Evolutionary conservation across 2,329 filamentous ascomycete species (phyloP), one percentile per base, ranked within the genome.

Genomic region (Botrytis elliptica): DNA sequence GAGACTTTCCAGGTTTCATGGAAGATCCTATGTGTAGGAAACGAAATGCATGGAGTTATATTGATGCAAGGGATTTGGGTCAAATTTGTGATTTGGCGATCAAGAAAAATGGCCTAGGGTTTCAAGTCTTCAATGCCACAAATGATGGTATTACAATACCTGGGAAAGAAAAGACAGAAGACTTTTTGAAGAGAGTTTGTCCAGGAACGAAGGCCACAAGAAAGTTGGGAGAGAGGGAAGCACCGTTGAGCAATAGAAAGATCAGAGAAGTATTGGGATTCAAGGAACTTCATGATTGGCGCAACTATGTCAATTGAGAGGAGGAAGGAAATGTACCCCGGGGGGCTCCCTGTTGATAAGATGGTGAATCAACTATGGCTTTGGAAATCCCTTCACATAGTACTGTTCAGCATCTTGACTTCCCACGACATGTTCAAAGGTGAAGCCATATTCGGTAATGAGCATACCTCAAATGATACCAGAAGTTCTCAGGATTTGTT

Each of bases 361-460:
- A 14, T n/a, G 10, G n/a, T 5, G 5, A 52, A 12, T 4, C 25
- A 52, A 52, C 25, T 52, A 12, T n/a, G 25, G 10, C 12, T n/a
- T 52, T 52, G 49, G 25, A 52, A 52, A 16, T 4, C 6, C 18
- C 14, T 57, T 57, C 52, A 29, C 14, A 57, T 29, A 29, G n/a
- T 7, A 29, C 0, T 18, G 1, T 29, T 29, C 3, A 29, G 0
- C 14, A 29, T 18, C 25, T 7, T 3, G 16, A 57, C 4, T 29
- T 4, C 52, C 3, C 14, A 57, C 6, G 52, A 6, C 2, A 4
- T 8, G 18, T 57, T 14, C 6, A 57, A 4, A 57, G n/a, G 14
- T n/a, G 5, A 14, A 55, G 52, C 52, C 16, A n/a, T 6, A 55
- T 55, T 1, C 12, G 14, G 6, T 29, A 55, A 14, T 29, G 12